Evolutionary conservation across 2,329 filamentous ascomycete genomes (phyloP).

Genomic region (Tympanopsis confertula): DNA sequence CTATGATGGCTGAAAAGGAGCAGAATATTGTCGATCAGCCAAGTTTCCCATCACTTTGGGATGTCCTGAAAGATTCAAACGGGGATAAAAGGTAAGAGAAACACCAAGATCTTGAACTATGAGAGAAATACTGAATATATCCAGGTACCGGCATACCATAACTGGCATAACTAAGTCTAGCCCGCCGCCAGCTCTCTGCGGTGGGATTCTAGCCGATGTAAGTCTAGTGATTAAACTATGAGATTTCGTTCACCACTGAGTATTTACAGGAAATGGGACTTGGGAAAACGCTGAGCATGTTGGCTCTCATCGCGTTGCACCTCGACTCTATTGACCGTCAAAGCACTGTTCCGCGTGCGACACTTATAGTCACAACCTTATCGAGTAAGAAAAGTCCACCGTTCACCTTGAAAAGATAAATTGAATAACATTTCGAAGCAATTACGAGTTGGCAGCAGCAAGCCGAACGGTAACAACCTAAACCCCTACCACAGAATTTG

Average conservation of each 20-base stretch:
- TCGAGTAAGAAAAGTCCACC: slow-evolving; percentile 4
- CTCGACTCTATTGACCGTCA: slow-evolving; percentile 7
- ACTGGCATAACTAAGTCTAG: slow-evolving; percentile 4
- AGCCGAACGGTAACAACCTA: slow-evolving; percentile 9
- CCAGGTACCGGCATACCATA: slow-evolving; percentile 10
- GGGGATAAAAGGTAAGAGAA: slow-evolving; percentile 4
- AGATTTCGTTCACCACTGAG: slow-evolving; percentile 1
- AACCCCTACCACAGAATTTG: not conserved
- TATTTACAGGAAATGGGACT: slow-evolving; percentile 19
- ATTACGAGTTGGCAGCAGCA: slow-evolving; percentile 13
- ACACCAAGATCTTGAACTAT: slow-evolving; percentile 3
- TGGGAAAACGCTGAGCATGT: slow-evolving; percentile 16
- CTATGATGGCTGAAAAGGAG: slow-evolving; percentile 19
- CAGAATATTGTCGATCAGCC: slow-evolving; percentile 6
- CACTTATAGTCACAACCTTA: slow-evolving; percentile 11
- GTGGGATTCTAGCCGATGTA: slow-evolving; percentile 19
- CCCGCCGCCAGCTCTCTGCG: slow-evolving; percentile 6
- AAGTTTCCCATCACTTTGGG: slow-evolving; percentile 12
- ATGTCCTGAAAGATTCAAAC: slow-evolving; percentile 3
- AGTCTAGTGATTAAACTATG: slow-evolving; percentile 1
- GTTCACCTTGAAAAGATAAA: slow-evolving; percentile 1
- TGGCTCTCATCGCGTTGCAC: slow-evolving; percentile 14
- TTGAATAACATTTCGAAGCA: slow-evolving; percentile 6
- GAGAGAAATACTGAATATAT: slow-evolving; percentile 1
- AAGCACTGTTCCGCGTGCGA: slow-evolving; percentile 5